A percentile compares a stretch with the other conserved stretches of the same genome.
Conservation (phyloP, 306 rosid species). For the Prunus dulcis region DNA sequence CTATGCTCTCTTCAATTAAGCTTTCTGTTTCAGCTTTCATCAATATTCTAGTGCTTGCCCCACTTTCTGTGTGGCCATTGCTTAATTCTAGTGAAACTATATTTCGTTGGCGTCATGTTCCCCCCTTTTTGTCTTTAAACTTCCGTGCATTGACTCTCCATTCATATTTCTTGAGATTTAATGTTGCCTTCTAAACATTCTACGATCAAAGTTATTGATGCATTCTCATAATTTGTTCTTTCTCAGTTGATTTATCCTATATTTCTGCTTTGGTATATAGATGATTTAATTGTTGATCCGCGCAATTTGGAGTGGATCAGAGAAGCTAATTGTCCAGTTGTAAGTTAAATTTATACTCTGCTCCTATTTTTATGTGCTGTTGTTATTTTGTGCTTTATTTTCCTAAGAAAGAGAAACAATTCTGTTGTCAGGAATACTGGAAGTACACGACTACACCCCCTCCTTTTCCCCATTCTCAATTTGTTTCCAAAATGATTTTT, state of each 20-base stretch:
- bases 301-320: conserved; percentile 90
- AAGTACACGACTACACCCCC: neutral
- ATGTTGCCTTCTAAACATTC: neutral
- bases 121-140: neutral
- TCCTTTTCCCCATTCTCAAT: neutral
- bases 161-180: neutral
- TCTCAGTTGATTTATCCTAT: conserved; percentile 14
- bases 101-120: neutral
- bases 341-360: conserved; percentile 39
- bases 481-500: neutral
- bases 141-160: neutral
- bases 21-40: conserved; percentile 8
- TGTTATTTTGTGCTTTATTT: neutral
- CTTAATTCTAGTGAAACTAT: neutral
- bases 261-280: conserved; percentile 35
- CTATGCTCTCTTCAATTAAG: conserved; percentile 6
- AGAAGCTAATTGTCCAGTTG: conserved; percentile 90
- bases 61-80: neutral
- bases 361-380: neutral
- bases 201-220: neutral
- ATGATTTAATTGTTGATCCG: conserved; percentile 96
- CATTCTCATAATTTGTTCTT: neutral
- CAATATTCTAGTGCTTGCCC: conserved; percentile 12
- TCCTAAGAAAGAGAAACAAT: neutral
- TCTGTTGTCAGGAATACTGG: neutral